Evolutionary conservation across 371 early-diverging fungal species (phyloP).

Genomic region (Mucor circinelloides): DNA sequence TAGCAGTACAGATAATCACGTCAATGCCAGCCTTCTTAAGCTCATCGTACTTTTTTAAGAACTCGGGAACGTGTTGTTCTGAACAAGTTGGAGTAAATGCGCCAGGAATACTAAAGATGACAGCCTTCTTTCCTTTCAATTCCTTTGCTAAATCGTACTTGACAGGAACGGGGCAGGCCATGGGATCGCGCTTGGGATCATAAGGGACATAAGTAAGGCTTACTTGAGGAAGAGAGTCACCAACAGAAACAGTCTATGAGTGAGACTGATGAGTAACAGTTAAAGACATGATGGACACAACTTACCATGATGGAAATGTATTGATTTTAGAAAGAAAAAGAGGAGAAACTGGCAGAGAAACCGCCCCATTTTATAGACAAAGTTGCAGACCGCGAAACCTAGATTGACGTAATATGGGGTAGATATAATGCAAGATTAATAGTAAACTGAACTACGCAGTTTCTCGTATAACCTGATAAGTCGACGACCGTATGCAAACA

Average conservation of each 20-base stretch:
- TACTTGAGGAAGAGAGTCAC: slow-evolving; percentile 39
- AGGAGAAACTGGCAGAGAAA: background rate
- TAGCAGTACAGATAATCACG: slow-evolving; percentile 61
- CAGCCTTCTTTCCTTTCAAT: slow-evolving; percentile 75
- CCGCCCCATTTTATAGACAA: background rate
- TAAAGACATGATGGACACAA: background rate
- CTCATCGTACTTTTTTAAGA: slow-evolving; percentile 49
- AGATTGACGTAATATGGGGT: too few species aligned
- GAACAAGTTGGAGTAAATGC: slow-evolving; percentile 86
- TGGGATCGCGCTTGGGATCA: slow-evolving; percentile 35
- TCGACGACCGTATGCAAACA: too few species aligned
- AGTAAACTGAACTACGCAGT: too few species aligned
- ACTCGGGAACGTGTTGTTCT: slow-evolving; percentile 74
- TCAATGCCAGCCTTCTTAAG: slow-evolving; percentile 72
- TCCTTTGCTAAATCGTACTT: slow-evolving; percentile 54
- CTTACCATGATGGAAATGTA: background rate
- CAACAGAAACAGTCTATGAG: slow-evolving; percentile 27
- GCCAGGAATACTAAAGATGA: slow-evolving; percentile 82
- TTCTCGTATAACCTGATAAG: too few species aligned
- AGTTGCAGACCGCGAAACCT: background rate
- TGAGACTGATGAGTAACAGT: too few species aligned
- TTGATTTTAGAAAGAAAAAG: background rate
- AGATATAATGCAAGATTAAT: too few species aligned
- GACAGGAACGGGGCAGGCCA: slow-evolving; percentile 44
- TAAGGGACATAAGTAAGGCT: slow-evolving; percentile 49